phyloP scores from a whole-genome alignment of 2,329 filamentous ascomycete species.

The Tolypocladium amazonense region DNA sequence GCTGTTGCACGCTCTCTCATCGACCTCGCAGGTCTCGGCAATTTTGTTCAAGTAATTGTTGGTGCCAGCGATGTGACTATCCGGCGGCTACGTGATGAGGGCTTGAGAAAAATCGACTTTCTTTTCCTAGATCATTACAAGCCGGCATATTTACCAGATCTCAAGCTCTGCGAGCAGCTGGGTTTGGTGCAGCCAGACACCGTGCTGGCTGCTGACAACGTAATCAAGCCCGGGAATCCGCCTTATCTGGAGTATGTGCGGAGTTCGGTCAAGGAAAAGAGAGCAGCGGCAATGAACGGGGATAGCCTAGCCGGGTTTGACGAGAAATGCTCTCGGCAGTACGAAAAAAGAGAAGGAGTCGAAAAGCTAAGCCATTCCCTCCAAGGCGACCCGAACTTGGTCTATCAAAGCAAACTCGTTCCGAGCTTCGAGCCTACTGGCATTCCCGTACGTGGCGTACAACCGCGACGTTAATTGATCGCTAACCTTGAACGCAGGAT shows the following conservation, averaged over 20 bases:
- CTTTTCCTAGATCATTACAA: background rate
- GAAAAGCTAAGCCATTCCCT: background rate
- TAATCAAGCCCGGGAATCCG: background rate
- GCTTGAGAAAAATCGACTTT: background rate
- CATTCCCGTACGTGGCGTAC: background rate
- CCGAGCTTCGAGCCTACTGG: background rate
- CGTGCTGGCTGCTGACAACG: background rate
- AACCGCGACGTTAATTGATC: background rate
- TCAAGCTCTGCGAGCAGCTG: background rate
- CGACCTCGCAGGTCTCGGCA: background rate
- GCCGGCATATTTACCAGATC: background rate
- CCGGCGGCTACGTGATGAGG: background rate
- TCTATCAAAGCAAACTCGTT: background rate
- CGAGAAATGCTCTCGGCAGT: background rate
- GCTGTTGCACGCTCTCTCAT: background rate
- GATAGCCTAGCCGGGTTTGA: background rate
- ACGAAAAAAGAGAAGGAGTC: background rate
- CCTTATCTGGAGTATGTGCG: background rate
- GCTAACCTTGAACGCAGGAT: background rate
- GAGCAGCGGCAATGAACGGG: background rate
- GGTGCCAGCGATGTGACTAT: background rate
- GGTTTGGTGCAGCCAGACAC: background rate
- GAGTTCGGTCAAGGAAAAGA: background rate
- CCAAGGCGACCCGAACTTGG: background rate
- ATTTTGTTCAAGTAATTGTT: background rate